Evolutionary conservation across 306 rosid genomes (phyloP), one percentile per base, ranked within the genome.

Genomic region (Acacia confusa): DNA sequence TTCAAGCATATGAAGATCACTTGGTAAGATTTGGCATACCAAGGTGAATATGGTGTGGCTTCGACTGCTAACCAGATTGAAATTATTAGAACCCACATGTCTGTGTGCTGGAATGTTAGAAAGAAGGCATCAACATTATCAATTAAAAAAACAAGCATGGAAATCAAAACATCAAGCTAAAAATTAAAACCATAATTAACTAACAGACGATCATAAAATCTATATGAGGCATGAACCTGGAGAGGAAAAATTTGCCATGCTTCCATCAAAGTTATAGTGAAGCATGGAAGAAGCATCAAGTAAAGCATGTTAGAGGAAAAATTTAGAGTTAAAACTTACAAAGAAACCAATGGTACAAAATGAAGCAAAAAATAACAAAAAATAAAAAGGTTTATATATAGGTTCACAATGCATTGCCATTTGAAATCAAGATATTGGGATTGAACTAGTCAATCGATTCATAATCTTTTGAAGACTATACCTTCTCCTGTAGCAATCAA

Each of bases 401-500:
- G n/a, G n/a, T n/a, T n/a, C n/a, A n/a, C n/a, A n/a, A n/a, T n/a
- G n/a, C n/a, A n/a, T n/a, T n/a, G n/a, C n/a, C n/a, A n/a, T n/a
- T n/a, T n/a, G n/a, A n/a, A n/a, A n/a, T n/a, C n/a, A n/a, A n/a
- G n/a, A n/a, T n/a, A n/a, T n/a, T n/a, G n/a, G n/a, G n/a, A n/a
- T n/a, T n/a, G n/a, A n/a, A n/a, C n/a, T n/a, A n/a, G n/a, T n/a
- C n/a, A n/a, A n/a, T n/a, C n/a, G n/a, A n/a, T n/a, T n/a, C n/a
- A n/a, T n/a, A n/a, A n/a, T n/a, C n/a, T n/a, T n/a, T n/a, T n/a
- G n/a, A n/a, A n/a, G n/a, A n/a, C n/a, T n/a, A n/a, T 80, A 93
- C 97, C 97, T 91, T 93, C 97, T 60, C 97, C 97, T 2, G 94
- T 84, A 76, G 97, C 97, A 82, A 93, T 93, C 90, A 93, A 80